Base-by-base conservation (phyloP, 164 flowering plant genomes). In the Tetracentron sinense region DNA sequence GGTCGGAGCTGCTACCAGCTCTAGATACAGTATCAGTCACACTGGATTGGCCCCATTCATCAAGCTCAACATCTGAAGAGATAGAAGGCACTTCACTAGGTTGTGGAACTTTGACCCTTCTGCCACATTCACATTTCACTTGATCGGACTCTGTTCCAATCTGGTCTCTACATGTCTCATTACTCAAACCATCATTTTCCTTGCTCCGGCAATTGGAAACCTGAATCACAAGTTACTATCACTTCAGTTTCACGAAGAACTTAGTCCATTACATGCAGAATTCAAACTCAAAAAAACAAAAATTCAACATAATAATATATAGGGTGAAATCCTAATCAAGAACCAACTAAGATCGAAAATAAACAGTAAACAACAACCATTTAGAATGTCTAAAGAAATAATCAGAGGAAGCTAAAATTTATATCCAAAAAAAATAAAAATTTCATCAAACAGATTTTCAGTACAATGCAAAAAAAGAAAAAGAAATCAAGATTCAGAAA, bases 1-100 rank as follows among this genome's bases (percentile, higher is more conserved):
- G 76, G 21, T 69, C 72, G 57, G 91, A 82, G 72, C 82, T 76
- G 63, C 78, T 79, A 70, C 72, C 78, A 35, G 69, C 69, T 69
- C 75, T 69, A 22, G 82, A 64, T 22, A 68, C 56, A 59, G 56
- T 55, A 59, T 27, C 48, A 35, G 68, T 4, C 3, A 74, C 58
- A 54, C 68, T 70, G 31, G 75, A 70, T 69, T 79, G 77, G 72
- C 58, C 66, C 81, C 82, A 79, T 44, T 75, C 89, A 63, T 76
- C 71, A 64, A 73, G 75, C 54, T 66, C 81, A 50, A 8, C 66
- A 65, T 64, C 61, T 23, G 84, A 73, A 33, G 83, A 71, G 21
- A 73, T 28, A 58, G 69, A 73, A 6, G 77, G 62, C 48, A 67
- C 69, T 29, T 77, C 85, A 74, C 68, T 76, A 64, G 78, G 42